phyloP scores from a whole-genome alignment of 2,329 filamentous ascomycete genomes.

The Clonostachys solani region DNA sequence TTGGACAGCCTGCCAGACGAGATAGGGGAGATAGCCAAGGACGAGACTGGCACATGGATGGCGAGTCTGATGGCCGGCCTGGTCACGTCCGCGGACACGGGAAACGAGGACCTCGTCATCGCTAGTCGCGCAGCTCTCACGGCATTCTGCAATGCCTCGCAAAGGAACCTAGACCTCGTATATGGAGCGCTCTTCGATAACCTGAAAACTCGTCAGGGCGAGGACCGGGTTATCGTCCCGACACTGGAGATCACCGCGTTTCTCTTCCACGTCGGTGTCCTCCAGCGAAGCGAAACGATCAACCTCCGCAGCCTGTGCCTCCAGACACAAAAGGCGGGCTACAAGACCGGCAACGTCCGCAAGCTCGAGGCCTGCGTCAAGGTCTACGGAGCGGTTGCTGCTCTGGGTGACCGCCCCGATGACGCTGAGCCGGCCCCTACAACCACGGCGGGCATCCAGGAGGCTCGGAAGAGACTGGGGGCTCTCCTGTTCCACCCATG shows the following conservation, averaged over 20 bases:
- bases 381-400: slow-evolving; percentile 69
- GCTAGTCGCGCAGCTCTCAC: slow-evolving; percentile 63
- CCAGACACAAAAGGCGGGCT: slow-evolving; percentile 72
- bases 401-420: slow-evolving; percentile 8
- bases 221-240: slow-evolving; percentile 71
- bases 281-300: slow-evolving; percentile 30
- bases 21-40: slow-evolving; percentile 25
- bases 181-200: slow-evolving; percentile 49
- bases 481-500: slow-evolving; percentile 78
- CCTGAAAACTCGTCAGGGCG: slow-evolving; percentile 44
- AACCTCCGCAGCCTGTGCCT: slow-evolving; percentile 59
- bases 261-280: slow-evolving; percentile 60
- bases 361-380: slow-evolving; percentile 78
- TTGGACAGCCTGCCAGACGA: slow-evolving; percentile 25
- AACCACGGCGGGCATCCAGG: slow-evolving; percentile 29
- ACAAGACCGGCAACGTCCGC: slow-evolving; percentile 76
- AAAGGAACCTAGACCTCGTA: slow-evolving; percentile 33
- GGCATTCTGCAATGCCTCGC: slow-evolving; percentile 40
- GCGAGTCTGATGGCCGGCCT: slow-evolving; percentile 59
- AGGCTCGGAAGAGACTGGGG: slow-evolving; percentile 64
- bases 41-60: slow-evolving; percentile 33
- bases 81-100: slow-evolving; percentile 71
- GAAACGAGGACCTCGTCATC: slow-evolving; percentile 70
- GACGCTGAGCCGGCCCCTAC: slow-evolving; percentile 2
- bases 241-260: slow-evolving; percentile 75